These are phyloP conservation scores for Botrytis porri DNA, from an alignment of 2,329 filamentous ascomycete species.

Conservation along the genomic window DNA sequence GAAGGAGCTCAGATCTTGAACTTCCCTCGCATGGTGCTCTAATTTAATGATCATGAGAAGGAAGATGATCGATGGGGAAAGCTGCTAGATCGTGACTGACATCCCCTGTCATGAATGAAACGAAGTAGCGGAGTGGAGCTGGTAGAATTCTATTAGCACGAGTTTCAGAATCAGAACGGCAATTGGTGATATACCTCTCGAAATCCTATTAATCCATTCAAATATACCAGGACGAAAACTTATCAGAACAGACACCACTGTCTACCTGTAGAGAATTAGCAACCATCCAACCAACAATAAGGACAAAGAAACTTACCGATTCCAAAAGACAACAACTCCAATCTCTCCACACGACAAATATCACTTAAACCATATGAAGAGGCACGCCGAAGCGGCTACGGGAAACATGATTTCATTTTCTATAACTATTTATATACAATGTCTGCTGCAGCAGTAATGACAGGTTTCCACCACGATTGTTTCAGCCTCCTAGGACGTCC, in stretches of 20 bases:
- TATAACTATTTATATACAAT: neutral
- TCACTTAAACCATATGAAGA: neutral
- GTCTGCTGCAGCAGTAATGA: neutral
- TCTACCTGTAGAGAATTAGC: neutral
- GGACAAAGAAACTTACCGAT: neutral
- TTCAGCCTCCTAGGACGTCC: neutral
- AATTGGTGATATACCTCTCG: neutral
- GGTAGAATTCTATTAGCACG: neutral
- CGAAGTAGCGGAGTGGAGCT: neutral
- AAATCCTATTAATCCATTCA: neutral
- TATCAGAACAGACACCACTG: neutral
- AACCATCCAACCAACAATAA: neutral
- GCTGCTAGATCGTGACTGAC: neutral
- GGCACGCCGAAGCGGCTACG: neutral
- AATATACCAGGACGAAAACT: neutral
- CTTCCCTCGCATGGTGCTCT: fast-evolving
- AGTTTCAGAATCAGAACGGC: neutral
- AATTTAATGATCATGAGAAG: neutral
- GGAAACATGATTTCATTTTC: neutral
- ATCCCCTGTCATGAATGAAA: neutral
- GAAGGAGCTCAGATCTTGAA: too few relatives aligned
- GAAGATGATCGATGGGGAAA: neutral
- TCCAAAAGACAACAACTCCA: neutral
- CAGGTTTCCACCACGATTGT: neutral
- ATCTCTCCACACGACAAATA: neutral